phyloP scores from a whole-genome alignment of 352 stramenopile genomes.

The Pythium phragmitis region DNA sequence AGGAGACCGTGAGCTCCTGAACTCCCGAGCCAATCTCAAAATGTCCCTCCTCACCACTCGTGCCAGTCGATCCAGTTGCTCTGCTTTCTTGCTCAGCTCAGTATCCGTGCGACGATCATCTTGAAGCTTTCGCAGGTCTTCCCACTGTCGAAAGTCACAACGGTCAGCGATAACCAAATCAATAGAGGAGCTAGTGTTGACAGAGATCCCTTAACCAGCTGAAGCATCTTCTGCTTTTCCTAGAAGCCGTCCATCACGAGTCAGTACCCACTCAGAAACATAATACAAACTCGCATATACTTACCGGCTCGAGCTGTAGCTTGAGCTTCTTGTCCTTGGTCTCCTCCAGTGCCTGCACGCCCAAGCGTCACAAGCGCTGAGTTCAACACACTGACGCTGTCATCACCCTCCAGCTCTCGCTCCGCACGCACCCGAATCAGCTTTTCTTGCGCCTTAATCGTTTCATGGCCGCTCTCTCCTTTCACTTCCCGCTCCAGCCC shows the following conservation, averaged over 20 bases:
- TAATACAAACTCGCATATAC: background rate
- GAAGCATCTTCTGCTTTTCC: conserved; percentile 25
- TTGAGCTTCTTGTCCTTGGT: conserved; percentile 28
- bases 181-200: background rate
- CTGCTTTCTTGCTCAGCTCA: conserved; percentile 32
- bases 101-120: conserved; percentile 31
- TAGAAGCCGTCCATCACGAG: background rate
- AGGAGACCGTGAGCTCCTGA: background rate
- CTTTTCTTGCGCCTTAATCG: conserved; percentile 46
- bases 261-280: background rate
- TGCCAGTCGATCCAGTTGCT: conserved; percentile 32
- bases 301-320: conserved; percentile 19
- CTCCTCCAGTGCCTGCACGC: conserved; percentile 14
- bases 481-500: conserved; percentile 68
- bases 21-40: background rate
- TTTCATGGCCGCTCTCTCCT: conserved; percentile 40
- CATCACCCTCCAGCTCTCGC: background rate
- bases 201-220: conserved; percentile 14
- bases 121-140: conserved; percentile 38
- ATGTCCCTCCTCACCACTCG: conserved; percentile 5
- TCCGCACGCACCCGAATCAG: conserved; percentile 49
- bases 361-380: background rate
- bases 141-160: conserved; percentile 34
- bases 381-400: background rate
- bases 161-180: background rate